Percentiles rank a stretch among this genome's conserved stretches.
phyloP scores from a whole-genome alignment of 495 filamentous ascomycete species.

The Aspergillus avenaceus region DNA sequence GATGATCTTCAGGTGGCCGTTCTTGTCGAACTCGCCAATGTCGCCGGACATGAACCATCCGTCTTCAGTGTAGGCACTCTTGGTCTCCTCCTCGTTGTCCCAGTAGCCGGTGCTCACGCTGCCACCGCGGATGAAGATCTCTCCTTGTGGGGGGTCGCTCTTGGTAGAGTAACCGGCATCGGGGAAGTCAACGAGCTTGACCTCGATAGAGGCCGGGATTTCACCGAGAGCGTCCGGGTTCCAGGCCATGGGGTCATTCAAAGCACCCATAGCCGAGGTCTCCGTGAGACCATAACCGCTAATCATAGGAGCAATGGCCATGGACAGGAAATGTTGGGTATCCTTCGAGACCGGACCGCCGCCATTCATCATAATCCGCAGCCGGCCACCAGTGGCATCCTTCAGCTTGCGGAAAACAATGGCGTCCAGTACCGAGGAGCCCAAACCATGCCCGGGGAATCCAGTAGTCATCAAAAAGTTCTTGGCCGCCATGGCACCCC shows the following conservation, averaged over 20 bases:
- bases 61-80: constrained; percentile 65
- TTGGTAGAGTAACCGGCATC: constrained; percentile 88
- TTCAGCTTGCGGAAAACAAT: constrained; percentile 88
- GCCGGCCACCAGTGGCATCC: constrained; percentile 79
- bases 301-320: constrained; percentile 86
- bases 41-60: constrained; percentile 97
- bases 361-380: constrained; percentile 81
- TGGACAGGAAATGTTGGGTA: constrained; percentile 81
- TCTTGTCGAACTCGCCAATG: constrained; percentile 82
- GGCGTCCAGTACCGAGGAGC: constrained; percentile 62
- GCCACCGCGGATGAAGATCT: constrained; percentile 86
- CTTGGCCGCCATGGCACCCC: constrained; percentile 85
- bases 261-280: constrained; percentile 86
- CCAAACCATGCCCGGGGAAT: constrained; percentile 65
- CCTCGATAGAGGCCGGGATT: constrained; percentile 74
- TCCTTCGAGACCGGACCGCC: constrained; percentile 84
- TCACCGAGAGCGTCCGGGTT: constrained; percentile 76
- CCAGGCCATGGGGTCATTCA: constrained; percentile 90
- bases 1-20: constrained; percentile 82
- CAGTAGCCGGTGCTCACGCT: constrained; percentile 73
- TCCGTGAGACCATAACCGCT: constrained; percentile 96
- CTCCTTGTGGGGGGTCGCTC: constrained; percentile 89
- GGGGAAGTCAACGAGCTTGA: constrained; percentile 93
- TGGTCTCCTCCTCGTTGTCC: constrained; percentile 79
- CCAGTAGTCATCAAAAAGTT: constrained; percentile 69